Evolutionary conservation across 495 filamentous ascomycete genomes (phyloP).

Genomic region (Schizothecium vesticola): DNA sequence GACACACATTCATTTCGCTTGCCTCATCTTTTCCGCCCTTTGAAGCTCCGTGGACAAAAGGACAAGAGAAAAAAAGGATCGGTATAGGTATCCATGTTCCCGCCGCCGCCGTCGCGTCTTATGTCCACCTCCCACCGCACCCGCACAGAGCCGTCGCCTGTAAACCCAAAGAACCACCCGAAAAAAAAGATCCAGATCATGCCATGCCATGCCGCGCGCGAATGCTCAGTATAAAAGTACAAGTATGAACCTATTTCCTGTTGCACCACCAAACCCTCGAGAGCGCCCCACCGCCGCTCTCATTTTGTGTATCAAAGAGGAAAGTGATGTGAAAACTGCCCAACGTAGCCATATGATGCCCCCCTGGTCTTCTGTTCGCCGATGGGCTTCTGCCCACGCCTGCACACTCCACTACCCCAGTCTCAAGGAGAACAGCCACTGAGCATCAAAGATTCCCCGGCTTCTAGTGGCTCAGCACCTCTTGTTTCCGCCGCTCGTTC

Average conservation of each 20-base stretch:
- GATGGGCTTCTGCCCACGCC: neutral
- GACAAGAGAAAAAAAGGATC: neutral
- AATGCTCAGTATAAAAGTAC: neutral
- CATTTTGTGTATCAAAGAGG: neutral
- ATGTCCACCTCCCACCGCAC: neutral
- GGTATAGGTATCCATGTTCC: neutral
- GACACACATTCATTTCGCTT: neutral
- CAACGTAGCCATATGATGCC: neutral
- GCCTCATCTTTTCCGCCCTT: neutral
- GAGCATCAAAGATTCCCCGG: neutral
- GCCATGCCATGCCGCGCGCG: neutral
- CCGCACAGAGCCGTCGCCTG: neutral
- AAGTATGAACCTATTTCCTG: neutral
- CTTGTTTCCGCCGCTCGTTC: slow-evolving; percentile 19
- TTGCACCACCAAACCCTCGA: neutral
- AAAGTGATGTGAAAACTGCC: neutral
- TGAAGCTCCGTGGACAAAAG: neutral
- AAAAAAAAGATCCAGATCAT: neutral
- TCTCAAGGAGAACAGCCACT: neutral
- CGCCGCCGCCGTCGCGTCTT: neutral
- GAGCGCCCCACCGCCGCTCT: neutral
- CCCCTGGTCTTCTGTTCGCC: no score
- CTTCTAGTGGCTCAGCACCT: slow-evolving; percentile 30
- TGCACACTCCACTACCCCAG: no score
- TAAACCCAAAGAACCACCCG: neutral